Base-by-base conservation (phyloP, 192 early-diverging fungal species). In the Coemansia furcata region DNA sequence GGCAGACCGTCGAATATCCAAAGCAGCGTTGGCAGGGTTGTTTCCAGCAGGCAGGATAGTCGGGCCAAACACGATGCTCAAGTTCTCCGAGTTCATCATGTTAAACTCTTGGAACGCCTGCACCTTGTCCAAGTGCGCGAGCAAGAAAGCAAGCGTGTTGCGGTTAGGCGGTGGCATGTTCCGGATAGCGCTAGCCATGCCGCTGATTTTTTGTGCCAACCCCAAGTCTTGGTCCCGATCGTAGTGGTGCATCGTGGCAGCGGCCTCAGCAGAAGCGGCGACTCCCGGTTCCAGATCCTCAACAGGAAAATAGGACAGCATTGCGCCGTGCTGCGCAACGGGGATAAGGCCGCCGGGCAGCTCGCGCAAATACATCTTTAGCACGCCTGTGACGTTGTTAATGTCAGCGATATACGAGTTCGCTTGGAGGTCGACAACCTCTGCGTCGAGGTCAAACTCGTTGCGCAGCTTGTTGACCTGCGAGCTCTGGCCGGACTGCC, bases 311-410 rank as follows among this genome's bases (percentile, higher is more conserved):
- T 60, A 65, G n/a, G 47, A 26, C 49, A 81, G 63, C 73, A 81
- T 75, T 5, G 54, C 21, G 1, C 47, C 75, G 73, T 49, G 69
- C 54, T 76, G 73, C 12, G 60, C n/a, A 2, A 44, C 30, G 2
- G 95, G 92, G 62, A 99, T 83, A 0, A 98, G 77, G 1, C 94
- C 90, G 43, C 95, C 93, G 6, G 95, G 93, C n/a, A 99, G 76
- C 74, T 98, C 95, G 33, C 97, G 86, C 74, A 99, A 92, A 86
- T 92, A 99, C 54, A 95, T 83, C 73, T 99, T 99, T 3, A 99
- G 76, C 29, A 93, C 89, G 55, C 93, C 88, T 23, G 94, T 79
- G 8, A 97, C 82, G 62, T 88, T 91, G 74, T 95, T 92, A 39
- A 99, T 88, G 67, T 98, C 95, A 3, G 74, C 63, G 23, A 82